Evolutionary conservation across 305 asterid genomes (phyloP).

Genomic region (Solanum hybrid): DNA sequence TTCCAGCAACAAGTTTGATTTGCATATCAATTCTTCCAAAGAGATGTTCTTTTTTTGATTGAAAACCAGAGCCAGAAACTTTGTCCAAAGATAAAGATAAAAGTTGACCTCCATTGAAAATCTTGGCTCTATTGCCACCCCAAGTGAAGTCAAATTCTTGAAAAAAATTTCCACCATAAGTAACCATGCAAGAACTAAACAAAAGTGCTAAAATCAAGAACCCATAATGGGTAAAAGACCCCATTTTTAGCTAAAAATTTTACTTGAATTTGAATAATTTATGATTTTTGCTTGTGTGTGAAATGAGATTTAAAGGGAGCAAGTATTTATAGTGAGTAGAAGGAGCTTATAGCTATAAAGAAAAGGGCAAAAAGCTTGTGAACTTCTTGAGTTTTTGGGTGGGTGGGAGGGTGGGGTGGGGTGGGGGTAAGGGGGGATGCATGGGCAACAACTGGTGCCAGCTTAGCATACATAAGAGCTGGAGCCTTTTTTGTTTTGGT

Average conservation of each 20-base stretch:
- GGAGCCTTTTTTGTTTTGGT: background rate
- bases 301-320: background rate
- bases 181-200: constrained; percentile 19
- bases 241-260: background rate
- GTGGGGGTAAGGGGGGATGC: background rate
- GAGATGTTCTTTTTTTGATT: constrained; percentile 55
- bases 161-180: constrained; percentile 39
- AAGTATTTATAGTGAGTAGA: background rate
- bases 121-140: constrained; percentile 59
- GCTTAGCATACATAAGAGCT: too few relatives aligned
- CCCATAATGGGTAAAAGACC: background rate
- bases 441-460: too few relatives aligned
- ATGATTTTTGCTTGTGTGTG: background rate
- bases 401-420: background rate
- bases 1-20: constrained; percentile 75
- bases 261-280: too few relatives aligned
- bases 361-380: background rate
- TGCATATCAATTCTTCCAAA: constrained; percentile 80
- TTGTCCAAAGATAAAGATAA: constrained; percentile 62
- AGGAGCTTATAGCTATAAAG: background rate
- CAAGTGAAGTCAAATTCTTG: constrained; percentile 58
- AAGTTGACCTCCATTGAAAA: constrained; percentile 49
- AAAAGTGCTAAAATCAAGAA: too few relatives aligned
- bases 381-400: background rate
- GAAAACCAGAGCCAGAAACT: constrained; percentile 69